Base-by-base conservation (phyloP, 1,284 basidiomycete genomes). In the Marasmius oreades region DNA sequence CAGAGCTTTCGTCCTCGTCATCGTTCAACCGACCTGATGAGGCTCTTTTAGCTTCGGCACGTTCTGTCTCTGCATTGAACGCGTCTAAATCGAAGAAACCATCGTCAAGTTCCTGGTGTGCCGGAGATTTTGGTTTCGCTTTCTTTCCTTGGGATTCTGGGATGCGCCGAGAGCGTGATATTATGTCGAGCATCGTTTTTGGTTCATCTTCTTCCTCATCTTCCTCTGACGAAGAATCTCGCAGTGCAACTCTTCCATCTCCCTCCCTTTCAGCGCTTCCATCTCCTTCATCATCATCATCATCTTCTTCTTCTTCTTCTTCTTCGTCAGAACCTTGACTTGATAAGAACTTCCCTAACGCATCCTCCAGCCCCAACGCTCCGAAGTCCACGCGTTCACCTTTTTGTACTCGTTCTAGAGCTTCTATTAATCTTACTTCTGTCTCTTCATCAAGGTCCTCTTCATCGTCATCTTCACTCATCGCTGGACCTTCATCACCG, bases 51-150 rank as follows among this genome's bases (percentile, higher is more conserved):
- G 87, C 85, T 72, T 97, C 94, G 6, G 86, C 82, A 62, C 84
- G 85, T 69, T 92, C 90, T 1, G 90, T 90, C 70, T 94, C 85
- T 4, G 87, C 82, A 68, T 98, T 97, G 77, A 99, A 98, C 22
- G 86, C 80, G 55, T 86, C 85, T 55, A 98, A 83, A 55, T 91
- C 85, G 73, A 99, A 99, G 76, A 99, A 98, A 24, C 81, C 85
- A 69, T 98, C 96, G 71, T 98, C 90, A n/a, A 98, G 81, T 48
- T 81, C 82, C 5, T 61, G 8, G 33, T 56, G 45, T 31, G 50
- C 23, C 44, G 28, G 11, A 16, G 28, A 52, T 50, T 55, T 62
- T 14, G 54, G 58, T 43, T 56, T 59, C 55, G n/a, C 44, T 58
- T 33, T 61, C 55, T 42, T 37, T 14, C 20, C 33, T 53, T 10